Base-by-base conservation (phyloP, 2,329 filamentous ascomycete species). In the Chrysosporium queenslandicum region DNA sequence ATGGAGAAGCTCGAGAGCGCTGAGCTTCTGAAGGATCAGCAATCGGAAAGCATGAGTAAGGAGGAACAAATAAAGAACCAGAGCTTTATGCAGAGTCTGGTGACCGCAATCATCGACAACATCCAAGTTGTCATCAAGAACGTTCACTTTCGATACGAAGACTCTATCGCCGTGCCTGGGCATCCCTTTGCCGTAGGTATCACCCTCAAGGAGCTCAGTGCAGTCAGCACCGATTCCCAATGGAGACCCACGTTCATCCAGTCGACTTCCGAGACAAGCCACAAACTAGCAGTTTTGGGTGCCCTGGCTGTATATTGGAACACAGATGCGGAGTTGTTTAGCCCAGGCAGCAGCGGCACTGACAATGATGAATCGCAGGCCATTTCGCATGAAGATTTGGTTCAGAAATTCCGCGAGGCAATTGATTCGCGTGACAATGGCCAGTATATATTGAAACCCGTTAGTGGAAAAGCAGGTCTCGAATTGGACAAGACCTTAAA, bases 1-100 rank as follows among this genome's bases (percentile, higher is more conserved):
- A 94, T 98, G 81, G 92, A 99, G 71, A 95, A 96, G 71, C 79
- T 99, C 5, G 92, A 98, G 67, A 94, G 88, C 60, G 92, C 92
- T 1, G 92, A 99, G 71, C 74, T 99, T 58, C 74, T 98, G 58
- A 94, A 94, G 68, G 91, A 97, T 65, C 81, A 86, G 49, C 94
- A 86, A 56, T 83, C 85, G n/a, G 91, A 95, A 66, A 90, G 91
- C 42, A 83, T 97, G 77, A 94, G 86, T 64, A 82, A 84, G 59
- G 92, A 98, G 67, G 92, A 99, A 66, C 87, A 97, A 68, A 86
- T 95, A 69, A 94, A 94, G 72, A 96, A 87, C 67, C 91, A 98
- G 74, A 96, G 88, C 69, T 98, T 99, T 64, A 96, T 90, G 3
- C 85, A 94, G 61, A 97, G 90, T 66, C 71, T 99, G 60, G 83